Conservation (phyloP, 2,329 filamentous ascomycete species). For the Aspergillus sp. region DNA sequence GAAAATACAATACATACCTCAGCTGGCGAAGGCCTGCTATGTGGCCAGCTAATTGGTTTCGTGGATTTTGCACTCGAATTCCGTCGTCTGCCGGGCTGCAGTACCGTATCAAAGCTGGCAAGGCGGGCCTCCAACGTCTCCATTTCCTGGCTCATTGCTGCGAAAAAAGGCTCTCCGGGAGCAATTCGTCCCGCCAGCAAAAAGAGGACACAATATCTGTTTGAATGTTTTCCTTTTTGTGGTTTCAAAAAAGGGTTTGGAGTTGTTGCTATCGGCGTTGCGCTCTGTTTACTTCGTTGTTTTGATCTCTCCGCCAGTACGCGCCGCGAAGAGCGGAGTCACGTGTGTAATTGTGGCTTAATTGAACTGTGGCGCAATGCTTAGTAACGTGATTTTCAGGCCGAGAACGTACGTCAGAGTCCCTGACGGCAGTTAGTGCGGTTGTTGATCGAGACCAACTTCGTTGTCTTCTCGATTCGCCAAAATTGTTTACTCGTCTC, state of each 20-base stretch:
- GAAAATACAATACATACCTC: slow-evolving; percentile 45
- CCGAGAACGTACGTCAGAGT: slow-evolving; percentile 20
- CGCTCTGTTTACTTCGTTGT: slow-evolving; percentile 18
- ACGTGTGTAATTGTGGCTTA: slow-evolving; percentile 13
- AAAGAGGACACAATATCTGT: background rate
- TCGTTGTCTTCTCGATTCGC: background rate
- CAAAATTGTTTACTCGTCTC: background rate
- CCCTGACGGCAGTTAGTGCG: background rate
- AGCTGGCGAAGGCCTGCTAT: slow-evolving; percentile 58
- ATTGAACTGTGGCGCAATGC: background rate
- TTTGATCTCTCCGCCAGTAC: slow-evolving; percentile 13
- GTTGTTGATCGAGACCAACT: background rate
- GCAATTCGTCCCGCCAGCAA: background rate
- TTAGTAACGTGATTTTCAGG: slow-evolving; percentile 1
- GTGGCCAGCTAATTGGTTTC: slow-evolving; percentile 65
- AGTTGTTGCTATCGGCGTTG: background rate
- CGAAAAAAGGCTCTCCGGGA: background rate
- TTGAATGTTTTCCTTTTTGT: background rate
- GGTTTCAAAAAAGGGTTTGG: background rate
- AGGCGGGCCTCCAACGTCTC: slow-evolving; percentile 68
- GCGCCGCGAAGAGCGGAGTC: slow-evolving; percentile 12
- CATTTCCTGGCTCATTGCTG: slow-evolving; percentile 36
- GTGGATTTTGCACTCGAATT: slow-evolving; percentile 58
- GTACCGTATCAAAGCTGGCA: slow-evolving; percentile 65
- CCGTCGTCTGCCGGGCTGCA: slow-evolving; percentile 60